Percentiles rank a stretch among this genome's conserved stretches.
Evolutionary conservation across 2,329 filamentous ascomycete genomes (phyloP).

Genomic region (Anisogramma anomala): DNA sequence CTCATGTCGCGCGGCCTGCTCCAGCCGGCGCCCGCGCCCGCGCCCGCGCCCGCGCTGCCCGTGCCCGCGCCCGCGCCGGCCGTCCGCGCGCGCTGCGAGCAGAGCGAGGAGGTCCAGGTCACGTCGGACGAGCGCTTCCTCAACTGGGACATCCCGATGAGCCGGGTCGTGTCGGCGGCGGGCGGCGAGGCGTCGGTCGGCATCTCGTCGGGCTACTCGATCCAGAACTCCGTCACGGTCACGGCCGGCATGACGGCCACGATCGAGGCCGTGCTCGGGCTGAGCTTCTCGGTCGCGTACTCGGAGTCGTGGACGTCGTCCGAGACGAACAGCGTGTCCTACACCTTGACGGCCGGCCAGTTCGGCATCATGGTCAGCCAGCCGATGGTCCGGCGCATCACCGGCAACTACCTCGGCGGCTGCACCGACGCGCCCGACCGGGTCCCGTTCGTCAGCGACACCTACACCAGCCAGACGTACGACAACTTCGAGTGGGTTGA

Average conservation of each 20-base stretch:
- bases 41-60: too few species aligned
- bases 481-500: constrained; percentile 27
- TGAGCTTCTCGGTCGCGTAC: constrained; percentile 17
- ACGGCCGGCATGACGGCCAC: not conserved
- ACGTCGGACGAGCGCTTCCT: constrained; percentile 22
- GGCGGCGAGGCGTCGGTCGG: constrained; percentile 21
- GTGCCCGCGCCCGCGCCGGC: too few species aligned
- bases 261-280: constrained; percentile 16
- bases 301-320: constrained; percentile 23
- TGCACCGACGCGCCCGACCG: constrained; percentile 22
- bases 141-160: constrained; percentile 29
- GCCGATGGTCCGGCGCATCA: constrained; percentile 23
- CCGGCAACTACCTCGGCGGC: constrained; percentile 24
- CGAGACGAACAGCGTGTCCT: constrained; percentile 22
- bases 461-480: constrained; percentile 23
- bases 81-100: constrained; percentile 4
- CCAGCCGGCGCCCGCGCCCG: too few species aligned
- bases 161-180: constrained; percentile 22
- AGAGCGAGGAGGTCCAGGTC: constrained; percentile 18
- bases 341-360: constrained; percentile 24
- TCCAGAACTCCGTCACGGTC: constrained; percentile 20
- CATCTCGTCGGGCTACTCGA: constrained; percentile 22
- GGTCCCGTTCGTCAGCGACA: constrained; percentile 23
- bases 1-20: too few species aligned
- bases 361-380: constrained; percentile 29